These are phyloP conservation scores for Salix suchowensis DNA, from an alignment of 345 rosid species.

Conservation along the genomic window DNA sequence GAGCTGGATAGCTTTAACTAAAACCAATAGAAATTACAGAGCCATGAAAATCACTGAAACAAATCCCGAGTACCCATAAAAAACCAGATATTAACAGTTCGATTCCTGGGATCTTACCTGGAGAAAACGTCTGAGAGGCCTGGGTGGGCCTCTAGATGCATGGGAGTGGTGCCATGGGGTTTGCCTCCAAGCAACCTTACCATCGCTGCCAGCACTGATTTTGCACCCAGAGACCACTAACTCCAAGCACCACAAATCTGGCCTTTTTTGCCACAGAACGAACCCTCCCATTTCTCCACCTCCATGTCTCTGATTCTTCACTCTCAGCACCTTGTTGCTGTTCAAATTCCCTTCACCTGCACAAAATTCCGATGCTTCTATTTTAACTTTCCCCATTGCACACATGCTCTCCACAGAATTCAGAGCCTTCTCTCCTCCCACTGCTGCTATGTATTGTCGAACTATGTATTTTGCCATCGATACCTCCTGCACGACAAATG, in stretches of 20 bases:
- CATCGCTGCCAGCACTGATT: slow-evolving; percentile 93
- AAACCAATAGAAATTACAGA: background rate
- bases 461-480: slow-evolving; percentile 94
- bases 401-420: slow-evolving; percentile 67
- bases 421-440: slow-evolving; percentile 75
- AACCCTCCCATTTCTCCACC: slow-evolving; percentile 80
- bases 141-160: slow-evolving; percentile 79
- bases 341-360: slow-evolving; percentile 55
- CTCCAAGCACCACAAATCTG: slow-evolving; percentile 87
- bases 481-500: slow-evolving; percentile 41
- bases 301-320: slow-evolving; percentile 42
- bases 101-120: slow-evolving; percentile 41
- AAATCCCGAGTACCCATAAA: background rate
- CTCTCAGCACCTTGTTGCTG: slow-evolving; percentile 40
- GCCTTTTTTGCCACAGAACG: slow-evolving; percentile 85
- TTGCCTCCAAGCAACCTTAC: slow-evolving; percentile 86
- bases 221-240: slow-evolving; percentile 82
- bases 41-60: background rate
- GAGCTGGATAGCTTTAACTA: background rate
- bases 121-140: slow-evolving; percentile 77
- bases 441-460: slow-evolving; percentile 81
- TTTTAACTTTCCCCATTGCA: slow-evolving; percentile 92
- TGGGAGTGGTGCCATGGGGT: slow-evolving; percentile 94
- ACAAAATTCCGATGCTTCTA: slow-evolving; percentile 75
- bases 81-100: background rate